Conservation (phyloP, 306 rosid genomes). For the Fagus crenata region DNA sequence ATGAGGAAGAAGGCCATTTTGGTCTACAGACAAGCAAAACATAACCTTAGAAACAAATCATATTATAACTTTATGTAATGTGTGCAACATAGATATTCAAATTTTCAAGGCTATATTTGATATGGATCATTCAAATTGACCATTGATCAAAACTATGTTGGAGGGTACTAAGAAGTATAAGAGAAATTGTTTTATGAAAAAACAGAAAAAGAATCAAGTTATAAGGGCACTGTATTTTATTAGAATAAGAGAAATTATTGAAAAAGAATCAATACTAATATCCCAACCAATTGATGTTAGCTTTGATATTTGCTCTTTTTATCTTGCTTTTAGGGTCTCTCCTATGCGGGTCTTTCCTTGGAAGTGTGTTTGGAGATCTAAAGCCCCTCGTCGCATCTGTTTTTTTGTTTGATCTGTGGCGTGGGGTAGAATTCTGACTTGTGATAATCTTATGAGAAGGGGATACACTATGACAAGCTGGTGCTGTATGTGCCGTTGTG, state of each 20-base stretch:
- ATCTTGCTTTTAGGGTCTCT: too few relatives aligned
- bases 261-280: not conserved
- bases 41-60: slow-evolving; percentile 23
- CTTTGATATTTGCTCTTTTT: too few relatives aligned
- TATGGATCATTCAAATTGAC: not conserved
- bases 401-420: too few relatives aligned
- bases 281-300: not conserved
- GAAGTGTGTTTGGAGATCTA: too few relatives aligned
- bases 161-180: not conserved
- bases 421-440: too few relatives aligned
- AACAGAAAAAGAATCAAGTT: not conserved
- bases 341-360: too few relatives aligned
- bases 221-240: not conserved
- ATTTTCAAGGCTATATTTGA: not conserved
- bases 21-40: slow-evolving; percentile 61
- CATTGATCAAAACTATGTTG: not conserved
- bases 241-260: not conserved
- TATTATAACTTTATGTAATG: not conserved
- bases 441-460: too few relatives aligned
- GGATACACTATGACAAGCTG: too few relatives aligned
- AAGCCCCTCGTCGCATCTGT: too few relatives aligned
- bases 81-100: not conserved
- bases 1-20: slow-evolving; percentile 95
- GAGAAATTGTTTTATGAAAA: not conserved
- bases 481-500: too few relatives aligned